These are phyloP conservation scores for Pinus albicaulis DNA, from an alignment of 75 land plant species.

Conservation along the genomic window DNA sequence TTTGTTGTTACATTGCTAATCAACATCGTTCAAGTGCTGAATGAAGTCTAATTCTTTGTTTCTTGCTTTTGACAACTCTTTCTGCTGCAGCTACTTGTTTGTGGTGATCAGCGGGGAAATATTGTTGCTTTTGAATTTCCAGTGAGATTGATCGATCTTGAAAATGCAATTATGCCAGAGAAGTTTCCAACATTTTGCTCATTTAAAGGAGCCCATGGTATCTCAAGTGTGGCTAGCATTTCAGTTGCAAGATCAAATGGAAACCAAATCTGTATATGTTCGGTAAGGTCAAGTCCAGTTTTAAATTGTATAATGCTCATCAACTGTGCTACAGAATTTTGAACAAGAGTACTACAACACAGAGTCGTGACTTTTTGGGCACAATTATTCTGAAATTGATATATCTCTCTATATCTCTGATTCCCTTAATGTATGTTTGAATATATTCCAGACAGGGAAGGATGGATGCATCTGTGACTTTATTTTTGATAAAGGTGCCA, in stretches of 20 bases:
- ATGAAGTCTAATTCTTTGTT: slow-evolving; percentile 8
- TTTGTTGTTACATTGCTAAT: neutral
- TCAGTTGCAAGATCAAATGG: slow-evolving; percentile 21
- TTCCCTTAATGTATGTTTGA: neutral
- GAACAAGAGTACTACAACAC: slow-evolving; percentile 5
- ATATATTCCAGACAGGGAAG: slow-evolving; percentile 74
- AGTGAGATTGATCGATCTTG: slow-evolving; percentile 8
- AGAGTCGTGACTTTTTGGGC: neutral
- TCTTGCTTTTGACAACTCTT: slow-evolving; percentile 10
- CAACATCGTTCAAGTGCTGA: neutral
- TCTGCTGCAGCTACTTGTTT: slow-evolving; percentile 55
- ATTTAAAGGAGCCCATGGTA: slow-evolving; percentile 99
- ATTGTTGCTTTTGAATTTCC: slow-evolving; percentile 51
- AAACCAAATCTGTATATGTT: slow-evolving; percentile 44
- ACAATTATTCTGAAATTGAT: neutral
- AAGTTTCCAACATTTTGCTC: slow-evolving; percentile 29
- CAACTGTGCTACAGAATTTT: neutral
- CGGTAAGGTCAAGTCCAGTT: slow-evolving; percentile 50
- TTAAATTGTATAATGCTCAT: neutral
- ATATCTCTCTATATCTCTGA: neutral
- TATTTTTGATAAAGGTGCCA: slow-evolving; percentile 25
- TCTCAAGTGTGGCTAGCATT: slow-evolving; percentile 78
- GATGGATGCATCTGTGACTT: slow-evolving; percentile 96
- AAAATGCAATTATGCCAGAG: slow-evolving; percentile 7
- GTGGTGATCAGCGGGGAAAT: slow-evolving; percentile 92